A percentile compares a stretch with the other conserved stretches of the same genome.
These are phyloP conservation scores for Penicillium sp. DNA, from an alignment of 2,329 filamentous ascomycete genomes.

Conservation along the genomic window DNA sequence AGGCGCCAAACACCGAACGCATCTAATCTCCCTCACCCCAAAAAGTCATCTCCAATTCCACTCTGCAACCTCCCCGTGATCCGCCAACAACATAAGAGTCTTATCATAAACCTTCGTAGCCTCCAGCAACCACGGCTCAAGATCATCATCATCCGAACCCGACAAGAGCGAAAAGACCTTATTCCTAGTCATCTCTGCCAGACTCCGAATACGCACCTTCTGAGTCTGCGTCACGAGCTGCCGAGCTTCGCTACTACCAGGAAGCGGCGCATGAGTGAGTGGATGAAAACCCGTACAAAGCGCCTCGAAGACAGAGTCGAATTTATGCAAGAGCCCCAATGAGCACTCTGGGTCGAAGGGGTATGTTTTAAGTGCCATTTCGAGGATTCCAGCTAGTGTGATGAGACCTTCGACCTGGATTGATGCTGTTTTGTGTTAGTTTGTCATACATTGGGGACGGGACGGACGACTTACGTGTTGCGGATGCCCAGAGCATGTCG, in stretches of 20 bases:
- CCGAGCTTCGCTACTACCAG: conserved; percentile 63
- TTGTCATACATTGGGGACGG: background rate
- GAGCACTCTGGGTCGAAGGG: conserved; percentile 62
- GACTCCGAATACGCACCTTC: conserved; percentile 78
- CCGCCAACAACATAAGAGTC: conserved; percentile 70
- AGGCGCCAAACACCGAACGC: background rate
- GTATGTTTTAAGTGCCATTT: conserved; percentile 68
- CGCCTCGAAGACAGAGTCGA: conserved; percentile 79
- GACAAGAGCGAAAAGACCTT: conserved; percentile 11
- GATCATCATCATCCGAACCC: conserved; percentile 41
- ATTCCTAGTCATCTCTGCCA: conserved; percentile 68
- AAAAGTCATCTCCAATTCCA: background rate
- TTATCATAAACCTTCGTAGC: conserved; percentile 73
- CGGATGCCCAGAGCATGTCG: conserved; percentile 79
- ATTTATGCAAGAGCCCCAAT: conserved; percentile 67
- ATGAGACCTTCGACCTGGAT: conserved; percentile 82
- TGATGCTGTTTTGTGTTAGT: conserved; percentile 50
- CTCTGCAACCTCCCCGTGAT: conserved; percentile 37
- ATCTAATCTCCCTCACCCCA: too few relatives aligned
- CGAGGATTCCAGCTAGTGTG: conserved; percentile 67
- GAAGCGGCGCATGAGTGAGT: conserved; percentile 60
- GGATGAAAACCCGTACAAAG: conserved; percentile 65
- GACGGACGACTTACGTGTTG: conserved; percentile 63
- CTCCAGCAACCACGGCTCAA: conserved; percentile 57
- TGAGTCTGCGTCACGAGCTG: conserved; percentile 65